Percentiles rank a stretch among this genome's conserved stretches.
Conservation (phyloP, 495 filamentous ascomycete genomes). For the Rhypophila decipiens region DNA sequence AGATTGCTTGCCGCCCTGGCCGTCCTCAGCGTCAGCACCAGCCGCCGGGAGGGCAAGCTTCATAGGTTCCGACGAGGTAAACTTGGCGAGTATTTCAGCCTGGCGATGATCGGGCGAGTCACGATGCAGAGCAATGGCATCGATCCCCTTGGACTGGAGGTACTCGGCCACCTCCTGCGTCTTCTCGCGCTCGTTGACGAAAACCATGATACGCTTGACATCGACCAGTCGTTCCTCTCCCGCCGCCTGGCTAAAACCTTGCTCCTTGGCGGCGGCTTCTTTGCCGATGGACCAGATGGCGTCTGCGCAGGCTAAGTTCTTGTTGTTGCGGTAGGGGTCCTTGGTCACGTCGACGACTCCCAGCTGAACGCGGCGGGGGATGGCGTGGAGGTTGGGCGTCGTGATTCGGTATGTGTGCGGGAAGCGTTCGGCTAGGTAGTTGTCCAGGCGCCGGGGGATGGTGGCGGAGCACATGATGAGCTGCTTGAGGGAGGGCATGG, state of each 20-base stretch:
- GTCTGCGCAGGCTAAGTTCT: conserved; percentile 85
- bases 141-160: conserved; percentile 76
- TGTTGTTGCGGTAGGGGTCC: conserved; percentile 86
- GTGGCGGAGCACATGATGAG: conserved; percentile 96
- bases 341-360: conserved; percentile 87
- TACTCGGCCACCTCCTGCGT: conserved; percentile 74
- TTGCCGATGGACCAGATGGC: conserved; percentile 90
- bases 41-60: conserved; percentile 18
- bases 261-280: conserved; percentile 53
- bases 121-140: conserved; percentile 73
- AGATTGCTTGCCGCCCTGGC: conserved; percentile 9
- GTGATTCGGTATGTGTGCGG: conserved; percentile 78
- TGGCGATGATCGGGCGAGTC: conserved; percentile 70
- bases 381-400: conserved; percentile 91
- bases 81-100: conserved; percentile 65
- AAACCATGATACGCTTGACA: conserved; percentile 84
- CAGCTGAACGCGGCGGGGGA: conserved; percentile 89
- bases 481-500: conserved; percentile 70
- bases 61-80: conserved; percentile 55
- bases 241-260: conserved; percentile 15
- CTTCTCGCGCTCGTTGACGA: conserved; percentile 94
- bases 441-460: conserved; percentile 83
- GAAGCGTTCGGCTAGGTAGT: conserved; percentile 69
- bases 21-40: too few species aligned
- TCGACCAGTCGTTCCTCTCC: conserved; percentile 36